Evolutionary conservation across 192 early-diverging fungal species (phyloP), one percentile per base, ranked within the genome.

Genomic region (Fimicolochytrium jonesii): DNA sequence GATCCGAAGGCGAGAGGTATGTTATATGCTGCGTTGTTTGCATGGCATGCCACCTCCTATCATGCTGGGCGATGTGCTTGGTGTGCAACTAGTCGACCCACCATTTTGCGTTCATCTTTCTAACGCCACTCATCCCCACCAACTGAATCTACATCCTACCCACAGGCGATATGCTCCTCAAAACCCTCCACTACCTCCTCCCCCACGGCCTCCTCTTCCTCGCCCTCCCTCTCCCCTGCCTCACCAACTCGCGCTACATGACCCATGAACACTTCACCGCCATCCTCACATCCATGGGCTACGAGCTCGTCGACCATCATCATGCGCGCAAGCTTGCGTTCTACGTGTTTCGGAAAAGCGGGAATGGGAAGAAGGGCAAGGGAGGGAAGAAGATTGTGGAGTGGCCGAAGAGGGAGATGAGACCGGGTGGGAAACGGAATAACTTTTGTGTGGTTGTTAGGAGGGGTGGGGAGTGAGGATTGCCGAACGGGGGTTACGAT

Each of bases 211-310:
- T 88, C 23, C 71, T 92, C 5, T 92, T 86, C 43, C 44, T 93
- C 29, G 92, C 92, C 0, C 73, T 93, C 0, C 93, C 93, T 2
- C 74, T 88, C 20, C 85, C 93, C 0, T 95, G 93, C 70, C 69
- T 93, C 13, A 66, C 54, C 32, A 95, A 95, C 61, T 93, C 92
- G 11, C 79, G 93, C 0, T 95, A 95, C 50, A 78, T 91, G 70
- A 80, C 86, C 43, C 84, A 92, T 43, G 86, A 91, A 6, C 78
- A 82, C 20, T 66, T 95, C 10, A 23, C 77, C 28, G 61, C 70
- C 44, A 90, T 95, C 61, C 71, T 86, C 64, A 44, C 41, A 0
- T 80, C 79, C 9, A 66, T 92, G 9, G 89, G 88, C 2, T 91
- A 87, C 58, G 52, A 70, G 7, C 70, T 85, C 30, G 71, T 87